Evolutionary conservation across 352 stramenopile species (phyloP).

Genomic region (Phytopythium chamaehyphon): DNA sequence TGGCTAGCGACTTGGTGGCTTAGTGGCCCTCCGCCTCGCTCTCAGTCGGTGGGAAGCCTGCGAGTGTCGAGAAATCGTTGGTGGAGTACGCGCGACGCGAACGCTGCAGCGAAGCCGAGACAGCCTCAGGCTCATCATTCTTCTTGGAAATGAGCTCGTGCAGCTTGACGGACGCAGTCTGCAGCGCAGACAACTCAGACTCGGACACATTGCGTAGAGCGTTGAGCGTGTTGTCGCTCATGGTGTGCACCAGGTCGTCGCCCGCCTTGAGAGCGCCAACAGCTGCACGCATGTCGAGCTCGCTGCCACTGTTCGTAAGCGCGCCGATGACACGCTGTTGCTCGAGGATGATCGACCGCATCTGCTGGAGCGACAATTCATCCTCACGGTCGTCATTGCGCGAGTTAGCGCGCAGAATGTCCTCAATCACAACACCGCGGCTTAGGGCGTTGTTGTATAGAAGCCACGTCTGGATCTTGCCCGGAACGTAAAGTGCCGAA

Average conservation of each 20-base stretch:
- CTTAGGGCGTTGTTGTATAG: constrained; percentile 97
- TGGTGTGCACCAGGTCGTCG: constrained; percentile 57
- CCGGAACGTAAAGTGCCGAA: constrained; percentile 84
- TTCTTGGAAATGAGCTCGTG: constrained; percentile 55
- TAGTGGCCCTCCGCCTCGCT: constrained; percentile 12
- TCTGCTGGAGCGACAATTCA: constrained; percentile 65
- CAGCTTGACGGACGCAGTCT: constrained; percentile 56
- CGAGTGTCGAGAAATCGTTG: constrained; percentile 43
- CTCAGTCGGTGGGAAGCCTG: constrained; percentile 17
- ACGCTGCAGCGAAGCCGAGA: constrained; percentile 38
- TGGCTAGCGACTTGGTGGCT: too few species aligned
- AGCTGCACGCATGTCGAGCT: constrained; percentile 37
- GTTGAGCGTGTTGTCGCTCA: constrained; percentile 68
- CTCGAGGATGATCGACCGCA: constrained; percentile 76
- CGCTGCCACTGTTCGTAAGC: constrained; percentile 49
- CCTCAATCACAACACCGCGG: constrained; percentile 95
- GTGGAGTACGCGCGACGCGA: constrained; percentile 59
- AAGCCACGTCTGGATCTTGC: constrained; percentile 95
- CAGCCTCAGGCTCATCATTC: constrained; percentile 18
- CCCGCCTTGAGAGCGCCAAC: constrained; percentile 17
- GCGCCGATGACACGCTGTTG: constrained; percentile 74
- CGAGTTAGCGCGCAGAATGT: constrained; percentile 90
- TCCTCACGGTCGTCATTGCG: constrained; percentile 64
- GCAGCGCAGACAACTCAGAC: constrained; percentile 53
- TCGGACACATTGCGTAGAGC: constrained; percentile 67